phyloP scores from a whole-genome alignment of 2,329 filamentous ascomycete genomes.

The Sarocladium kiliense region DNA sequence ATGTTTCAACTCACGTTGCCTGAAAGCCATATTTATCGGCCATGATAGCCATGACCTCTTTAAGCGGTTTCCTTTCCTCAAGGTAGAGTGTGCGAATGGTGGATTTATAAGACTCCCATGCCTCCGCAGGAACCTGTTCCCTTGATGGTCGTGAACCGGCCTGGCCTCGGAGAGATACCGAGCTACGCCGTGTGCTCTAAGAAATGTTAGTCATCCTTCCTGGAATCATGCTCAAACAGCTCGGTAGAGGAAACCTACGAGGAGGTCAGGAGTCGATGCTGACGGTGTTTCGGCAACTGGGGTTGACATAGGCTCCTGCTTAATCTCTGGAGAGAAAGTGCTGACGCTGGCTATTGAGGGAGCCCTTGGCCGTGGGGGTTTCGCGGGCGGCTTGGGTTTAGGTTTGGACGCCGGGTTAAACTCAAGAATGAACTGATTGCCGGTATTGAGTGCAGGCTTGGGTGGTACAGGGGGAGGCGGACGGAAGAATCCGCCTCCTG shows the following conservation, averaged over 20 bases:
- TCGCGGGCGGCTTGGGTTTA: slow-evolving; percentile 30
- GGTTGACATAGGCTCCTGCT: slow-evolving; percentile 26
- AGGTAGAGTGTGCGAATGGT: slow-evolving; percentile 41
- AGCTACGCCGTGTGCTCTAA: slow-evolving; percentile 21
- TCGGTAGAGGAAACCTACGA: slow-evolving; percentile 20
- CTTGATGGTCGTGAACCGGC: slow-evolving; percentile 30
- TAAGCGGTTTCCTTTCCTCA: slow-evolving; percentile 44
- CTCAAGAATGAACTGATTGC: slow-evolving; percentile 31
- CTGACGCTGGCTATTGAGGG: slow-evolving; percentile 12
- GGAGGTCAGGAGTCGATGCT: slow-evolving; percentile 18
- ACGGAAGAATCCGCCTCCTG: slow-evolving; percentile 25
- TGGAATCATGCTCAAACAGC: too few relatives aligned
- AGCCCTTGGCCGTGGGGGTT: slow-evolving; percentile 24
- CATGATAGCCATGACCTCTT: slow-evolving; percentile 48
- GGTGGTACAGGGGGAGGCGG: slow-evolving; percentile 31
- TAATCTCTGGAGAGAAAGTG: slow-evolving; percentile 21
- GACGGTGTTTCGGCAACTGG: slow-evolving; percentile 18
- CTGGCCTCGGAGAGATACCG: slow-evolving; percentile 23
- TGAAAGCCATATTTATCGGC: slow-evolving; percentile 42
- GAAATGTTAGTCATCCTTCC: neutral
- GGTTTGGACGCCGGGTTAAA: slow-evolving; percentile 25
- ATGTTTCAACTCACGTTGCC: slow-evolving; percentile 37
- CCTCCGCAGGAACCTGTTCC: slow-evolving; percentile 39
- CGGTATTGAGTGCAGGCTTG: slow-evolving; percentile 29
- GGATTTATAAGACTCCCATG: slow-evolving; percentile 42